A percentile compares a stretch with the other conserved stretches of the same genome.
Conservation (phyloP, 2,329 filamentous ascomycete species). For the Zymoseptoria ardabiliae region DNA sequence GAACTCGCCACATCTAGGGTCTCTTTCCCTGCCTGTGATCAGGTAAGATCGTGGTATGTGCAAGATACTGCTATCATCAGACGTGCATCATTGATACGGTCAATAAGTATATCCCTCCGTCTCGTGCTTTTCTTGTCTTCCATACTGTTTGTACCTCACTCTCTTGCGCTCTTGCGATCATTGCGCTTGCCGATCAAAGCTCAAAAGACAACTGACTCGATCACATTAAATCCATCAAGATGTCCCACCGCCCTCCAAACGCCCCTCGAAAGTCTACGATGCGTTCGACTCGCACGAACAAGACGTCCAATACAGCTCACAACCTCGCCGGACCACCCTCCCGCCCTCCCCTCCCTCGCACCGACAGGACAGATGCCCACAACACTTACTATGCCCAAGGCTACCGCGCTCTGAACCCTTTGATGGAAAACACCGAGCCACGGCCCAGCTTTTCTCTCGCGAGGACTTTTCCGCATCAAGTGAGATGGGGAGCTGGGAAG, state of each 20-base stretch:
- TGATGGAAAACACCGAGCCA: slow-evolving; percentile 18
- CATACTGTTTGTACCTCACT: background rate
- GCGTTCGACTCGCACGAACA: slow-evolving; percentile 6
- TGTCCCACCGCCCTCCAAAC: background rate
- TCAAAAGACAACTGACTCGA: no score
- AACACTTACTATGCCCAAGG: slow-evolving; percentile 23
- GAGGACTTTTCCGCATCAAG: slow-evolving; percentile 21
- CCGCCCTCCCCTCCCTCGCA: background rate
- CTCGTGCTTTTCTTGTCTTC: background rate
- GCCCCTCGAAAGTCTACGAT: slow-evolving; percentile 4
- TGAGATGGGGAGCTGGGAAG: slow-evolving; percentile 11
- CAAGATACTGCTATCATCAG: background rate
- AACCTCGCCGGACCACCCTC: slow-evolving; percentile 11
- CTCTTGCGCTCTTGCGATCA: background rate
- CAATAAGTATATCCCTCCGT: background rate
- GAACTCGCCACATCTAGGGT: background rate
- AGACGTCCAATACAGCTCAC: slow-evolving; percentile 5
- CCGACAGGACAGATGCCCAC: slow-evolving; percentile 12
- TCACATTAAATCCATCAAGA: background rate
- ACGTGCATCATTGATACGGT: background rate
- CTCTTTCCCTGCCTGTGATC: background rate
- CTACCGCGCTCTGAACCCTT: slow-evolving; percentile 21
- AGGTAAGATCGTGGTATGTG: background rate
- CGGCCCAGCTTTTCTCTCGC: slow-evolving; percentile 20
- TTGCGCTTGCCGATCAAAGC: no score